These are phyloP conservation scores for Opeltia flavorubescens DNA, from an alignment of 495 filamentous ascomycete species.

Conservation along the genomic window DNA sequence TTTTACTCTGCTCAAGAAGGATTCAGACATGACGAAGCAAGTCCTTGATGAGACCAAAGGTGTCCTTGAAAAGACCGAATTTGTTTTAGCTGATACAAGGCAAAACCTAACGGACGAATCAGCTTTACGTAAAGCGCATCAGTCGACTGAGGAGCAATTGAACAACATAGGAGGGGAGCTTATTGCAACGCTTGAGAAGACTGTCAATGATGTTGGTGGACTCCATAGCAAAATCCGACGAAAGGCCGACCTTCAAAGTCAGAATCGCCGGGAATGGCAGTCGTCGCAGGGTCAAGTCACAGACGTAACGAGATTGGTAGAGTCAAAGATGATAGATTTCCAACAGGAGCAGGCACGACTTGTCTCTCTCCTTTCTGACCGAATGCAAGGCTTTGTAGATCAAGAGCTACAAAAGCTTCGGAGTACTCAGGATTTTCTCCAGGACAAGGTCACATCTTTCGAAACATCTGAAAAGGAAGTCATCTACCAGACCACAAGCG, in stretches of 20 bases:
- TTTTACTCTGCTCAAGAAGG: constrained; percentile 73
- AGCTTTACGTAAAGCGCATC: constrained; percentile 63
- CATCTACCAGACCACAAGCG: constrained; percentile 48
- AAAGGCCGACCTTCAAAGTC: constrained; percentile 62
- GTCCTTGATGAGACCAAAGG: constrained; percentile 65
- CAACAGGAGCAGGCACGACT: constrained; percentile 53
- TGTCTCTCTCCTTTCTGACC: constrained; percentile 46
- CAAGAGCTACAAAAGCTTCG: constrained; percentile 55
- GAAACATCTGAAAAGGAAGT: constrained; percentile 51
- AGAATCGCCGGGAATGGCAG: constrained; percentile 69
- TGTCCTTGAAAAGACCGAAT: constrained; percentile 74
- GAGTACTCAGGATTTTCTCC: constrained; percentile 50
- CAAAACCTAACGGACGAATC: constrained; percentile 70
- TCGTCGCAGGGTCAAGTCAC: constrained; percentile 59
- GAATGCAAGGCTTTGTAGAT: constrained; percentile 60
- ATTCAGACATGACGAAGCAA: constrained; percentile 60
- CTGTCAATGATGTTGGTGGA: constrained; percentile 64
- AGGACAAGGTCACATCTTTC: constrained; percentile 50
- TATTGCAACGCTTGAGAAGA: constrained; percentile 56
- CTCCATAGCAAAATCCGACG: constrained; percentile 73
- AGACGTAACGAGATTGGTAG: constrained; percentile 60
- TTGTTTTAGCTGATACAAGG: constrained; percentile 58
- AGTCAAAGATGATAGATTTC: constrained; percentile 55
- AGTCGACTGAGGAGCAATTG: constrained; percentile 69
- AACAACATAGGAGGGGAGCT: constrained; percentile 56